A percentile compares a stretch with the other conserved stretches of the same genome.
Conservation (phyloP, 139 green algal species). For the Chlorella sp. region DNA sequence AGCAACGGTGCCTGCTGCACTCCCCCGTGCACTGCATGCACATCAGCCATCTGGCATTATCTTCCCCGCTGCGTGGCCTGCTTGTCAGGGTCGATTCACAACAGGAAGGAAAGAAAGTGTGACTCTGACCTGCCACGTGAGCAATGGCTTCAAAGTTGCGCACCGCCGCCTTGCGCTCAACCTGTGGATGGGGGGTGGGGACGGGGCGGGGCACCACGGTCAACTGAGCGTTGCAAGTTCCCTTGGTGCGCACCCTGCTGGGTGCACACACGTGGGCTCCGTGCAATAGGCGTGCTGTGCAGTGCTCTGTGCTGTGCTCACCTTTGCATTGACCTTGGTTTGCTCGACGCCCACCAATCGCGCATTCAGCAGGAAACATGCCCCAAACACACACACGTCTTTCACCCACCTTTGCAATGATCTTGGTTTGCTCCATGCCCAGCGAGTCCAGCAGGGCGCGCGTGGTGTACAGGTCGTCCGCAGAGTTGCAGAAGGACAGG, state of each 20-base stretch:
- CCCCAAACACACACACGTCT: slow-evolving; percentile 13
- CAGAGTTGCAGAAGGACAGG: slow-evolving; percentile 76
- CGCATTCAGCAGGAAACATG: not conserved
- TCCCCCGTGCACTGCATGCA: too few species aligned
- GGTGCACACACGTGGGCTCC: too few species aligned
- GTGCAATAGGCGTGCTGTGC: not conserved
- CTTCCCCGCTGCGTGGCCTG: too few species aligned
- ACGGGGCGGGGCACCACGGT: not conserved
- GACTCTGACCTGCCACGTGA: slow-evolving; percentile 53
- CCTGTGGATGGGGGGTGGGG: slow-evolving; percentile 18
- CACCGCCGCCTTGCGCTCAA: slow-evolving; percentile 58
- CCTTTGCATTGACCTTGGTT: too few species aligned
- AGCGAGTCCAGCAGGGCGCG: slow-evolving; percentile 60
- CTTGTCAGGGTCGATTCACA: not conserved
- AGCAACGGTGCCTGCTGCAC: too few species aligned
- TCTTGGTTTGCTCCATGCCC: slow-evolving; percentile 64
- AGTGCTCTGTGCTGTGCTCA: too few species aligned
- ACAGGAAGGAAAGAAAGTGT: too few species aligned
- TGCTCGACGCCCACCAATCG: too few species aligned
- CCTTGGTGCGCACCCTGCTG: too few species aligned
- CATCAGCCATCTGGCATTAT: not conserved
- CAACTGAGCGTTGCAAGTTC: not conserved
- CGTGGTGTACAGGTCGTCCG: slow-evolving; percentile 50
- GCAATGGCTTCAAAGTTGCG: slow-evolving; percentile 74
- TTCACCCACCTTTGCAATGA: slow-evolving; percentile 72